These are phyloP conservation scores for Echeveria elegans DNA, from an alignment of 164 flowering plant genomes.

Conservation along the genomic window DNA sequence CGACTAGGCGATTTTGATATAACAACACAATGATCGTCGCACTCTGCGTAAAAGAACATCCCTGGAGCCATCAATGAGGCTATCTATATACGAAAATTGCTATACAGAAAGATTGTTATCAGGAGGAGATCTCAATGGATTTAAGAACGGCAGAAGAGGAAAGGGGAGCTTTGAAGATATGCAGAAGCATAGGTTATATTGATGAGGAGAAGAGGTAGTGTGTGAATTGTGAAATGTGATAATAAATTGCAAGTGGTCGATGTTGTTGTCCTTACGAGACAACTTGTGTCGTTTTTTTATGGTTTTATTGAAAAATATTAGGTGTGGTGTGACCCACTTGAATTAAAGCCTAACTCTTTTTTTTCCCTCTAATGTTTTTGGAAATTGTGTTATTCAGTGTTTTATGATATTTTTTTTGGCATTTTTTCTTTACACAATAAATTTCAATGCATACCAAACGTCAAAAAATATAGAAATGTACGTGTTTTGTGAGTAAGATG, in stretches of 20 bases:
- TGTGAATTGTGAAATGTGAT: neutral
- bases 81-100: neutral
- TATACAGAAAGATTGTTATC: neutral
- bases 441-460: no score
- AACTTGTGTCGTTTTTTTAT: neutral
- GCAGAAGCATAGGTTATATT: neutral
- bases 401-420: no score
- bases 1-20: neutral
- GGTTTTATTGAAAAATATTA: neutral
- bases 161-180: neutral
- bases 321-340: neutral
- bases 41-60: neutral
- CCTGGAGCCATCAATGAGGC: neutral
- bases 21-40: neutral
- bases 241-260: neutral
- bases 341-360: neutral
- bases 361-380: neutral
- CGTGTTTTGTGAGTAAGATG: no score
- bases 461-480: no score
- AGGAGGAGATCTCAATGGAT: neutral
- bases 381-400: neutral
- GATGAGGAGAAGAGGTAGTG: no score
- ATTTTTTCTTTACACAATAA: no score
- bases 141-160: neutral
- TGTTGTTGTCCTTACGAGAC: neutral